Percentiles rank a stretch among this genome's conserved stretches.
phyloP scores from a whole-genome alignment of 2,329 filamentous ascomycete genomes.

The Tolypocladium pustulatum region DNA sequence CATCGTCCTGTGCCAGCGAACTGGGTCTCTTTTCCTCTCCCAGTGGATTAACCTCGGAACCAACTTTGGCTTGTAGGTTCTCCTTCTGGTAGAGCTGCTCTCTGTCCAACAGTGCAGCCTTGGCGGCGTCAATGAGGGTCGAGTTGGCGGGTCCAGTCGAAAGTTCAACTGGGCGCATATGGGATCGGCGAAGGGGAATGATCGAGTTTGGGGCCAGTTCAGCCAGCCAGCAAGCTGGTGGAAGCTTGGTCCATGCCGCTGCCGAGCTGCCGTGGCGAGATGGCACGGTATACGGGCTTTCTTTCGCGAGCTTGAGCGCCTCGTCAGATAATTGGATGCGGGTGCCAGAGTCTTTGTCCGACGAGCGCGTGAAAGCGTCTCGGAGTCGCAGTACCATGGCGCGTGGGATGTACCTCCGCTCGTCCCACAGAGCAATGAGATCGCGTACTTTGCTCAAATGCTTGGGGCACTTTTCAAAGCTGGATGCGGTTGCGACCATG shows the following conservation, averaged over 20 bases:
- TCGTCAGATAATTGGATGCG: conserved; percentile 10
- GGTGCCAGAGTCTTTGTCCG: conserved; percentile 11
- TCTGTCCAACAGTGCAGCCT: conserved; percentile 57
- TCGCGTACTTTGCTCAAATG: conserved; percentile 53
- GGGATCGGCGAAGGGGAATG: conserved; percentile 59
- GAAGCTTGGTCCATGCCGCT: conserved; percentile 70
- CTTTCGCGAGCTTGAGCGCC: conserved; percentile 35
- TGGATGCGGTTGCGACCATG: conserved; percentile 49
- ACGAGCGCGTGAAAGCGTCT: conserved; percentile 37
- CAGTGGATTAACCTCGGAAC: conserved; percentile 54
- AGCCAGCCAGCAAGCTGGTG: conserved; percentile 71
- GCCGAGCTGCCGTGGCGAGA: conserved; percentile 65
- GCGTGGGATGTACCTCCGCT: conserved; percentile 49
- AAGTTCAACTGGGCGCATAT: conserved; percentile 63
- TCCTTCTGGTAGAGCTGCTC: conserved; percentile 55
- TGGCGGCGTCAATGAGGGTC: conserved; percentile 56
- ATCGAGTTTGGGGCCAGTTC: conserved; percentile 68
- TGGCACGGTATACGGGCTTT: conserved; percentile 61
- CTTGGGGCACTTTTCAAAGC: conserved; percentile 51
- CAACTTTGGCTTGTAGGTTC: conserved; percentile 34
- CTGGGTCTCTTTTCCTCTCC: conserved; percentile 59
- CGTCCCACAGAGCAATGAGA: conserved; percentile 61
- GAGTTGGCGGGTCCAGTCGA: conserved; percentile 57
- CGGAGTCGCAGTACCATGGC: conserved; percentile 48
- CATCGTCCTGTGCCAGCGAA: conserved; percentile 53